Evolutionary conservation across 1,284 basidiomycete genomes (phyloP), one percentile per base, ranked within the genome.

Genomic region (Sanghuangporus weigelae): DNA sequence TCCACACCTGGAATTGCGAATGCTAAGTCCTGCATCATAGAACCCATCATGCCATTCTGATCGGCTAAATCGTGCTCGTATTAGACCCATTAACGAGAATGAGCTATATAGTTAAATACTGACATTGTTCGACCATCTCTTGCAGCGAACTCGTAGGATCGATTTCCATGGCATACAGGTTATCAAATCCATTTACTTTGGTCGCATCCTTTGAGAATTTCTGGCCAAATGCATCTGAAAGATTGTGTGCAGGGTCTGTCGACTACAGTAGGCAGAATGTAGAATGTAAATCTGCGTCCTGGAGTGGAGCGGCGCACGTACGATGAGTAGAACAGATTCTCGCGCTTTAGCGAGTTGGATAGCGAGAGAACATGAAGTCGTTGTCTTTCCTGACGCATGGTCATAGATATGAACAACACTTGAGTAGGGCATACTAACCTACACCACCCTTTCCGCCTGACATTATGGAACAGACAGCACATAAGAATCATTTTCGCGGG

Each of bases 151-250:
- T 93, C 63, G 93, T 96, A 6, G 96, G 96, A 78, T 99, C 96
- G 73, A 99, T 99, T 79, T 99, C 96, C 96, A 99, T 99, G 0
- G 97, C 96, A 72, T 78, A 96, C 48, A 99, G 84, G 78, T 99
- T 99, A 69, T 93, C 87, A 70, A 98, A 98, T 4, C 97, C 96
- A 71, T 98, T 98, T 60, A 99, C 97, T 77, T 93, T 93, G n/a
- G 96, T 99, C 39, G 96, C 96, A 75, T 99, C 97, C 73, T 98
- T 98, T 67, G 93, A 95, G 77, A 99, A 99, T 79, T 99, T 99
- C 74, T 99, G 96, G 11, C 95, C 93, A 75, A 99, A 99, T 7
- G 97, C 96, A 77, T 99, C 96, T 14, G 96, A 98, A 46, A 99
- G 81, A 77, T 99, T 99, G 80, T 99, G 96, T 46, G 96, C 96